Base-by-base conservation (phyloP, 1,284 basidiomycete genomes). In the Ganoderma resinaceum region DNA sequence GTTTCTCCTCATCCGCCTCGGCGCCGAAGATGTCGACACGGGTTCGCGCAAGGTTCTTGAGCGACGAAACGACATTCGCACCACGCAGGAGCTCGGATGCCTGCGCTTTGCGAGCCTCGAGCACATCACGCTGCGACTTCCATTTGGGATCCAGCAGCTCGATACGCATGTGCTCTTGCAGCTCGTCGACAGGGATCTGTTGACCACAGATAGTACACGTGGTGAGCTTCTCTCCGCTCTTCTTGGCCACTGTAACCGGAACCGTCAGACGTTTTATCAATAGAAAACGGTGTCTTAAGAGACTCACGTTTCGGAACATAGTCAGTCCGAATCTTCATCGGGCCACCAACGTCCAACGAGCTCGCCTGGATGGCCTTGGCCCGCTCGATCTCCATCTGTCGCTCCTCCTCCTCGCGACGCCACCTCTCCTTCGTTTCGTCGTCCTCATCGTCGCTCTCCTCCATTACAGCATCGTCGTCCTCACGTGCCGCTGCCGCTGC, bases 101-200 rank as follows among this genome's bases (percentile, higher is more conserved):
- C 78, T 98, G 96, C 8, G 93, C 93, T 76, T 95, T 94, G 78
- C 96, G 93, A 61, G 91, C 87, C 78, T 98, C 96, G 75, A 96
- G 83, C 23, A 83, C 86, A 76, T 95, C 92, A 75, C 96, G 94
- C 78, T 97, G 95, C 69, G 96, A 95, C 80, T 98, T 98, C 96
- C 96, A 99, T 77, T 93, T 91, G 52, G 98, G 98, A 82, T 99
- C 97, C 76, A 99, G 89, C 62, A 99, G 83, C 80, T 99, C 98
- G 80, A 99, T 98, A 77, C 98, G 94, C 87, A 99, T 97, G 81
- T 99, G 98, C 79, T 99, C 97, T 74, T 96, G 91, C 70, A 99
- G 87, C 80, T 99, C 97, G 82, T 96, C 93, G 74, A 98, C 91
- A 35, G 96, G 91, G 33, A 99, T 94, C 80, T 95, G 92, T 79